These are phyloP conservation scores for Candida tammaniensis DNA, from an alignment of 805 yeast species.

Conservation along the genomic window DNA sequence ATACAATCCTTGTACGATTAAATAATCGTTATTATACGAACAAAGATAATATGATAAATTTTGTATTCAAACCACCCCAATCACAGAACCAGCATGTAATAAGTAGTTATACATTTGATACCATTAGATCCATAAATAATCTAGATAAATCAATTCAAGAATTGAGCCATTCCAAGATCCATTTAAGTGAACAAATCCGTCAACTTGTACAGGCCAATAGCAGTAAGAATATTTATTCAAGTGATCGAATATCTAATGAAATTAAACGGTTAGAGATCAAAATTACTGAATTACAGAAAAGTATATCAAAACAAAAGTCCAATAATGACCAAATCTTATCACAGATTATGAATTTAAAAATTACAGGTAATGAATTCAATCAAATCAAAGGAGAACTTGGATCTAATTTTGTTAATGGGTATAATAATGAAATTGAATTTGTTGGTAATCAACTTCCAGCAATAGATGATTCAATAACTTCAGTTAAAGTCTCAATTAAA, in stretches of 20 bases:
- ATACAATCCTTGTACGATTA: slow-evolving; percentile 20
- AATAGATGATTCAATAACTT: slow-evolving; percentile 17
- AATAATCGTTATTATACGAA: slow-evolving; percentile 20
- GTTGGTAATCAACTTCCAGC: slow-evolving; percentile 27
- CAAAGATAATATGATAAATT: slow-evolving; percentile 5
- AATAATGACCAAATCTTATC: slow-evolving; percentile 23
- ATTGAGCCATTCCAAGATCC: slow-evolving; percentile 22
- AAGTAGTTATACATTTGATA: slow-evolving; percentile 27
- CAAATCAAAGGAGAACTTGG: slow-evolving; percentile 15
- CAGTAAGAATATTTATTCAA: slow-evolving; percentile 2
- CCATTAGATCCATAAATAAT: slow-evolving; percentile 25
- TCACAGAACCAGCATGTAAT: slow-evolving; percentile 1
- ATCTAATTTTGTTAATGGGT: slow-evolving; percentile 7
- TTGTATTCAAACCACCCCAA: background rate
- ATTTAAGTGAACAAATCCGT: slow-evolving; percentile 11
- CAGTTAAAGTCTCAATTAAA: slow-evolving; percentile 16
- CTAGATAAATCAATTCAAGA: slow-evolving; percentile 28
- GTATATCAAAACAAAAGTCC: slow-evolving; percentile 18
- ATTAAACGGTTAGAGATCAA: slow-evolving; percentile 4
- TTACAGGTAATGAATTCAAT: slow-evolving; percentile 18
- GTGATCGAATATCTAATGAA: slow-evolving; percentile 6
- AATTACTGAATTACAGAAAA: slow-evolving; percentile 12
- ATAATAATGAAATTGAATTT: slow-evolving; percentile 23
- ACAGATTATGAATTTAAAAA: slow-evolving; percentile 21
- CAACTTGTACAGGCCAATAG: background rate